A percentile compares a stretch with the other conserved stretches of the same genome.
Conservation (phyloP, 108 stramenopile genomes). For the Chaetoceros tenuissimus region DNA sequence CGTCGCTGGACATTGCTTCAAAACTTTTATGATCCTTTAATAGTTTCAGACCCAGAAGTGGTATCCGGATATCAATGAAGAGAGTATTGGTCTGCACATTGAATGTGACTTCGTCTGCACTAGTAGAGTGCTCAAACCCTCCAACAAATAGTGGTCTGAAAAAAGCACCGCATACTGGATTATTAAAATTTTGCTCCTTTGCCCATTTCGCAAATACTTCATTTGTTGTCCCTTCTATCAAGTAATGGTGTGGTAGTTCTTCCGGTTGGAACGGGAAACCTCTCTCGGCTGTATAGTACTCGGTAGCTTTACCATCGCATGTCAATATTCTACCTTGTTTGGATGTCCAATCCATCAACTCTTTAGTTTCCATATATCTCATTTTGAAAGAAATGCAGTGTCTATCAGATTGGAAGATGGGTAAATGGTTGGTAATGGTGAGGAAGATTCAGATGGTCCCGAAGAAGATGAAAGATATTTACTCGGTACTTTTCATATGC, state of each 20-base stretch:
- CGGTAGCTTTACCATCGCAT: slow-evolving; percentile 44
- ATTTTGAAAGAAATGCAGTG: too few relatives aligned
- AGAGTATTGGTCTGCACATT: slow-evolving; percentile 80
- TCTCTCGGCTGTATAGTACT: slow-evolving; percentile 43
- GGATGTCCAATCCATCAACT: slow-evolving; percentile 56
- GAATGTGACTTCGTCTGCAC: slow-evolving; percentile 56
- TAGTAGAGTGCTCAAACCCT: slow-evolving; percentile 79
- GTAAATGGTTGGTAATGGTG: too few relatives aligned
- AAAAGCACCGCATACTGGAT: slow-evolving; percentile 74
- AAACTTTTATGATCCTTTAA: slow-evolving; percentile 11
- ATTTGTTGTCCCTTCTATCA: slow-evolving; percentile 45
- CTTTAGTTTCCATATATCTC: background rate
- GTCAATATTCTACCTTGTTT: slow-evolving; percentile 76
- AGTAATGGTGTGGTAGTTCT: slow-evolving; percentile 79
- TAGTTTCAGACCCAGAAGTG: slow-evolving; percentile 25
- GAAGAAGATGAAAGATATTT: too few relatives aligned
- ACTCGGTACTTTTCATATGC: too few relatives aligned
- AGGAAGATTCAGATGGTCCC: too few relatives aligned
- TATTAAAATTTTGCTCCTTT: slow-evolving; percentile 1
- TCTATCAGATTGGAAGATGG: too few relatives aligned
- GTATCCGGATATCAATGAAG: slow-evolving; percentile 84
- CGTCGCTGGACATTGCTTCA: slow-evolving; percentile 30
- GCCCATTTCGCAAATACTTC: slow-evolving; percentile 25
- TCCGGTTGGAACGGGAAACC: slow-evolving; percentile 55
- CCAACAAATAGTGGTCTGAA: slow-evolving; percentile 69